Evolutionary conservation across 805 yeast genomes (phyloP), one percentile per base, ranked within the genome.

Genomic region (Starmerella khaoyaiensis): DNA sequence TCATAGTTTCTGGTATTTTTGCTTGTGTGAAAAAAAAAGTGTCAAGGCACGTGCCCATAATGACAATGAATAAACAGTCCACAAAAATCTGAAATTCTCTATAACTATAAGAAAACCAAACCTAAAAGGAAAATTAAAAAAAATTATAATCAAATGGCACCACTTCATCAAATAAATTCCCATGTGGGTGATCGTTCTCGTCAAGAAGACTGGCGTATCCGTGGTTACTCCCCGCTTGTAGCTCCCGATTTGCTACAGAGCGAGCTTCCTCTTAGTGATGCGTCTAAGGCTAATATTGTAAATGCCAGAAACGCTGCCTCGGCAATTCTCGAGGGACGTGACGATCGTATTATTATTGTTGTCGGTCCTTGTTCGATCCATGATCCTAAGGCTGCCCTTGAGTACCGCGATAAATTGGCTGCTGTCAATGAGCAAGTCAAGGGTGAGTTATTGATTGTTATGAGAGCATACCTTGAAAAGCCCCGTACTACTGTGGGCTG

Each of bases 401-500:
- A 86, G 47, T 90, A 87, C 65, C 81, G 87, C 52, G 64, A 67
- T 24, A 65, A 74, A 52, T 69, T 87, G 40, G 61, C 71, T 30
- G 65, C 64, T 37, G 56, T 77, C 25, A 63, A 79, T 29, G 73
- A 73, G 39, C 68, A 74, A 54, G 65, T 79, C 46, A 67, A 76
- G 47, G 74, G 71, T 33, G 95, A 87, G 50, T 68, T 90, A 42
- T 72, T 76, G 40, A 76, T 90, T 41, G 77, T 90, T 45, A 90
- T 90, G 98, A 76, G 98, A 64, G 97, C 97, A 3, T 90, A 90
- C 66, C 69, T 90, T 54, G 98, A 87, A 61, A 87, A 87, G 63
- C 98, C 98, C 52, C 76, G 98, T 64, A 87, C 98, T 35, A 87
- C 97, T 21, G 97, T 90, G 31, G 98, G 98, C 42, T 87, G 98